Conservation (phyloP, 371 early-diverging fungal genomes). For the Mucor circinelloides region DNA sequence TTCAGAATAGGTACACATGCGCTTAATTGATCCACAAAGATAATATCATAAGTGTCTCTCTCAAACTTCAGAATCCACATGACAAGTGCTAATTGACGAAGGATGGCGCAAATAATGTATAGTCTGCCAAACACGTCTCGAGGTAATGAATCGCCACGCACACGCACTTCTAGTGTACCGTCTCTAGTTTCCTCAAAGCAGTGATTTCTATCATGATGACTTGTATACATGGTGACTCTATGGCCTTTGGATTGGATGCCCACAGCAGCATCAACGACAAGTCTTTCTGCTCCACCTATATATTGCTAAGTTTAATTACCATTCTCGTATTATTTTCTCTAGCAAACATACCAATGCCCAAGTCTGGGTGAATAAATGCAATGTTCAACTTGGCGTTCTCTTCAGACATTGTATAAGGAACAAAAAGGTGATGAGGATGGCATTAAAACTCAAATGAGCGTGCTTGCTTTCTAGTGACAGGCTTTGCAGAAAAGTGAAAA, state of each 20-base stretch:
- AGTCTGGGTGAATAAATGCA: constrained; percentile 90
- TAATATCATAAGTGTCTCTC: constrained; percentile 65
- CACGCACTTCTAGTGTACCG: constrained; percentile 81
- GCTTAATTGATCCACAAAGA: constrained; percentile 93
- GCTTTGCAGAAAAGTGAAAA: background rate
- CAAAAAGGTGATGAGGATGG: background rate
- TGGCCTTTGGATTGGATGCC: constrained; percentile 84
- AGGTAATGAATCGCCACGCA: constrained; percentile 76
- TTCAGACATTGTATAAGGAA: constrained; percentile 13
- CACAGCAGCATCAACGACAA: constrained; percentile 93
- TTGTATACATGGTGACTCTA: constrained; percentile 81
- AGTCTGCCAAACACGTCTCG: constrained; percentile 68
- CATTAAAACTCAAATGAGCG: background rate
- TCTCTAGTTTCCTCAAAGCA: constrained; percentile 93
- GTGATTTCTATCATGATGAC: constrained; percentile 86
- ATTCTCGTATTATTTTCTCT: background rate
- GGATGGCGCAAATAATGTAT: constrained; percentile 82
- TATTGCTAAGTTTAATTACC: background rate
- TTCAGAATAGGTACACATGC: constrained; percentile 82
- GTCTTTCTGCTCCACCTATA: constrained; percentile 93
- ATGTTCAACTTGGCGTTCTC: constrained; percentile 34
- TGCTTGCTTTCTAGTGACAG: background rate
- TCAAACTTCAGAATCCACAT: constrained; percentile 46
- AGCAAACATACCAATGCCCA: constrained; percentile 74
- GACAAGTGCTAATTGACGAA: constrained; percentile 77